These are phyloP conservation scores for Aspergillus neoniger DNA, from an alignment of 2,329 filamentous ascomycete species.

Conservation along the genomic window DNA sequence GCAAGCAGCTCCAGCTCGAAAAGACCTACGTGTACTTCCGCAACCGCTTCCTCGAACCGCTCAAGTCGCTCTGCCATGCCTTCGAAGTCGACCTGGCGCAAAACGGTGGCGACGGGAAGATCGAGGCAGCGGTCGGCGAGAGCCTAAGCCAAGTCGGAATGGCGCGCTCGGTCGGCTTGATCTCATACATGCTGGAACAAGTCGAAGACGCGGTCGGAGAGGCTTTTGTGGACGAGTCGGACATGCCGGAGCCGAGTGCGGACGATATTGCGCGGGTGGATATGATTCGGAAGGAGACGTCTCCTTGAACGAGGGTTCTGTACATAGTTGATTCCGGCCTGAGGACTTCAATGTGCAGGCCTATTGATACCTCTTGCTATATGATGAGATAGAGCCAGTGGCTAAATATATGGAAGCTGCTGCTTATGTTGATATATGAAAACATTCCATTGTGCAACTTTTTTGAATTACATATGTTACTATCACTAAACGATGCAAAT, in stretches of 20 bases:
- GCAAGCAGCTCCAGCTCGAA: slow-evolving; percentile 49
- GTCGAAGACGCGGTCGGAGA: slow-evolving; percentile 38
- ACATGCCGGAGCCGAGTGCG: slow-evolving; percentile 30
- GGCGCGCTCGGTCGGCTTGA: slow-evolving; percentile 37
- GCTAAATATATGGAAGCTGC: background rate
- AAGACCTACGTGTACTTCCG: slow-evolving; percentile 38
- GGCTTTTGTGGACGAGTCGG: slow-evolving; percentile 31
- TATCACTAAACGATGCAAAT: background rate
- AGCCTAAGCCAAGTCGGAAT: slow-evolving; percentile 38
- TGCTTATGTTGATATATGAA: no score
- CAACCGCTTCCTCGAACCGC: slow-evolving; percentile 33
- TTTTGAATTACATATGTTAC: no score
- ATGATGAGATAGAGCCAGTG: background rate
- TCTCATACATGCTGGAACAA: slow-evolving; percentile 36
- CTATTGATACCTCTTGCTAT: slow-evolving; percentile 3
- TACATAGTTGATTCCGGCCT: background rate
- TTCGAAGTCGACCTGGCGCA: slow-evolving; percentile 35
- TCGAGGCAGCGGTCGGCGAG: slow-evolving; percentile 38
- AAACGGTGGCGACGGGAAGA: slow-evolving; percentile 41
- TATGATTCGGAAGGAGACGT: slow-evolving; percentile 31
- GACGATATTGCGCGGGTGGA: slow-evolving; percentile 32
- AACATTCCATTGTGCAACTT: no score
- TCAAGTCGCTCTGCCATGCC: slow-evolving; percentile 34
- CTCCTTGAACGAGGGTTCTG: background rate
- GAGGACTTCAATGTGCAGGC: slow-evolving; percentile 1